Percentiles rank a stretch among this genome's conserved stretches.
Conservation (phyloP, 2,329 filamentous ascomycete species). For the Paracoccidioides brasiliensis region DNA sequence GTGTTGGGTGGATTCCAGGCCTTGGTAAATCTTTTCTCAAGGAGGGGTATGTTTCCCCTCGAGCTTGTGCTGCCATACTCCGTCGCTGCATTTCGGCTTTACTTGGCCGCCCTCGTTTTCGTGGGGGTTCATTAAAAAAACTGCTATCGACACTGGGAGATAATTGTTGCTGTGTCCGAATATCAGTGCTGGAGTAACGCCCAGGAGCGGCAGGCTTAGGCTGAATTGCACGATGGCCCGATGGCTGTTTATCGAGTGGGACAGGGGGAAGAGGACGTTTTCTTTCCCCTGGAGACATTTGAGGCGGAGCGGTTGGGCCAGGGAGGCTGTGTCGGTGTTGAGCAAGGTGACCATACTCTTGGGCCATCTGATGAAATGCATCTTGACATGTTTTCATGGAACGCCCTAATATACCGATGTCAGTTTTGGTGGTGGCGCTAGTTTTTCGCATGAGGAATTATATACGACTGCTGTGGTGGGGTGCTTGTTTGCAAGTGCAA, state of each 20-base stretch:
- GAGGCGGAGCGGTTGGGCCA: slow-evolving; percentile 6
- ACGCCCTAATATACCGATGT: slow-evolving; percentile 19
- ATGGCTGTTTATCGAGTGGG: slow-evolving; percentile 15
- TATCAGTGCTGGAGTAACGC: slow-evolving; percentile 22
- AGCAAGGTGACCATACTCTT: slow-evolving; percentile 14
- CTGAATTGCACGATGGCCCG: slow-evolving; percentile 26
- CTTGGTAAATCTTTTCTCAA: slow-evolving; percentile 9
- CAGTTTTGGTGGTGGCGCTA: neutral
- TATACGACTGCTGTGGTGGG: neutral
- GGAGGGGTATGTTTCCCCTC: slow-evolving; percentile 28
- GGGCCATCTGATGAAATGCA: slow-evolving; percentile 24
- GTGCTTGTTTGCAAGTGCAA: neutral
- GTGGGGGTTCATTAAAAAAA: slow-evolving; percentile 20
- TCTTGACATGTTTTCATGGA: slow-evolving; percentile 27
- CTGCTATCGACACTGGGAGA: slow-evolving; percentile 22
- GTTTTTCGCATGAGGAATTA: neutral
- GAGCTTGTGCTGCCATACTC: slow-evolving; percentile 25
- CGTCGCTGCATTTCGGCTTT: slow-evolving; percentile 30
- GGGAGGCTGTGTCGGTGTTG: slow-evolving; percentile 13
- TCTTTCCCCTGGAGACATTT: slow-evolving; percentile 13
- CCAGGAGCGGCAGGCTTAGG: slow-evolving; percentile 25
- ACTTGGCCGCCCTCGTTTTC: slow-evolving; percentile 32
- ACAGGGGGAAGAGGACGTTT: slow-evolving; percentile 18
- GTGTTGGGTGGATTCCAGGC: neutral
- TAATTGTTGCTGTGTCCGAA: slow-evolving; percentile 21